Evolutionary conservation across 108 stramenopile genomes (phyloP).

Genomic region (Cyclostephanos invisitatus): DNA sequence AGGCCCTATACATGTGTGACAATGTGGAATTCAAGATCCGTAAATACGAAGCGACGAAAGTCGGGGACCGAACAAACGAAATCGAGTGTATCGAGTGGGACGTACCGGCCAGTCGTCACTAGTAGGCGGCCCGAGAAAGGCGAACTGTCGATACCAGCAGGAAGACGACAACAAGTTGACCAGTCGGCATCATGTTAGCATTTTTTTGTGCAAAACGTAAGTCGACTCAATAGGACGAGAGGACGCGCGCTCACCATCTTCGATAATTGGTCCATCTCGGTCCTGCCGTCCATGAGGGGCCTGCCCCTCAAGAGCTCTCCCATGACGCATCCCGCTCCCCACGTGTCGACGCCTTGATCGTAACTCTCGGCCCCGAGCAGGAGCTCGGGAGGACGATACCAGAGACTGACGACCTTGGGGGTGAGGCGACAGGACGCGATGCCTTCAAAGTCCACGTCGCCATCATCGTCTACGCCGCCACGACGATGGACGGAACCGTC

Average conservation of each 20-base stretch:
- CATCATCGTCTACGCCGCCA: not conserved
- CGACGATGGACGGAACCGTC: not conserved
- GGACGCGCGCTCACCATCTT: slow-evolving; percentile 53
- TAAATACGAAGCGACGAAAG: slow-evolving; percentile 34
- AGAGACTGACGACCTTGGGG: slow-evolving; percentile 88
- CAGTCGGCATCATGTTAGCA: not conserved
- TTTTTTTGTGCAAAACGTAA: too few relatives aligned
- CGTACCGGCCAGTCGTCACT: slow-evolving; percentile 41
- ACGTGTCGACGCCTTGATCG: slow-evolving; percentile 75
- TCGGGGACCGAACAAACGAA: not conserved
- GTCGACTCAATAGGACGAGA: too few relatives aligned
- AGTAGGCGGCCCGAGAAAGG: slow-evolving; percentile 60
- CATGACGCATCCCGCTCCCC: slow-evolving; percentile 86
- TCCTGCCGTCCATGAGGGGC: slow-evolving; percentile 78
- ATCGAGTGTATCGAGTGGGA: not conserved
- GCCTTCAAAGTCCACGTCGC: slow-evolving; percentile 3
- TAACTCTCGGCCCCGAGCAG: slow-evolving; percentile 70
- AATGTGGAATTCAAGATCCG: slow-evolving; percentile 2
- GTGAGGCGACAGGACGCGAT: slow-evolving; percentile 52
- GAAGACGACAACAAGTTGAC: not conserved
- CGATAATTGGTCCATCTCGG: slow-evolving; percentile 78
- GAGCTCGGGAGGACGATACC: slow-evolving; percentile 94
- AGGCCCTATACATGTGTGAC: slow-evolving; percentile 8
- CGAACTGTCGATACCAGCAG: slow-evolving; percentile 23
- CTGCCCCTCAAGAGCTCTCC: slow-evolving; percentile 82